Evolutionary conservation across 441 rosid genomes (phyloP).

Genomic region (Erysimum pusillum): DNA sequence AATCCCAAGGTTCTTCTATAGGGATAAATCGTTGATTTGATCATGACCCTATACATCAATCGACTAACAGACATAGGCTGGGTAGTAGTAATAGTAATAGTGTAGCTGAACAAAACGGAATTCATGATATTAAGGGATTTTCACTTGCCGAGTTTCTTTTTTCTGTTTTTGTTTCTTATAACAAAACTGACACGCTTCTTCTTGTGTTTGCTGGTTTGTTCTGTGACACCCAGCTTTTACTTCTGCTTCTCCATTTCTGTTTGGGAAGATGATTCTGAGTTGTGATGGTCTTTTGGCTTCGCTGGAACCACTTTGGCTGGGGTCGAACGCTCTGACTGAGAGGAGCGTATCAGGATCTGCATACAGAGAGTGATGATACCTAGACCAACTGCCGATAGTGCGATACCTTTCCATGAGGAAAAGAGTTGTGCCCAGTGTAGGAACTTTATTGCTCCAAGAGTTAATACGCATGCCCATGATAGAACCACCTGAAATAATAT

Average conservation of each 20-base stretch:
- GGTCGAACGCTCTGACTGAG: constrained; percentile 94
- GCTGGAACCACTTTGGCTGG: constrained; percentile 82
- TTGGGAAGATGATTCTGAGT: constrained; percentile 46
- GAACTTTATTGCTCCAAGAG: constrained; percentile 74
- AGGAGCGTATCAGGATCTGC: constrained; percentile 84
- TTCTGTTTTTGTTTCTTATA: constrained; percentile 23
- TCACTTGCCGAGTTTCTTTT: constrained; percentile 1
- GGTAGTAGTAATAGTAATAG: background rate
- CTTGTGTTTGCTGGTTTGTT: constrained; percentile 40
- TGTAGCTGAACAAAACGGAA: constrained; percentile 35
- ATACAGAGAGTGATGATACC: constrained; percentile 75
- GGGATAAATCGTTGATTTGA: constrained; percentile 43
- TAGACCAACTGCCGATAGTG: constrained; percentile 59
- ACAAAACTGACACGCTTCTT: constrained; percentile 45
- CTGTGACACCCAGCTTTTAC: constrained; percentile 35
- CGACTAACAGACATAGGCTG: constrained; percentile 32
- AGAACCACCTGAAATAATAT: constrained; percentile 67
- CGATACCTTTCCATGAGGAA: constrained; percentile 91
- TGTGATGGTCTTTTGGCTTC: constrained; percentile 52
- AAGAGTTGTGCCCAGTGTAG: constrained; percentile 83
- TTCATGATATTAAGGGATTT: constrained; percentile 35
- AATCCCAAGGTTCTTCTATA: constrained; percentile 34
- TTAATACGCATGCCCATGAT: constrained; percentile 71
- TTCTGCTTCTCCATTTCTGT: constrained; percentile 49
- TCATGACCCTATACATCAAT: constrained; percentile 43